A percentile compares a stretch with the other conserved stretches of the same genome.
Evolutionary conservation across 2,329 filamentous ascomycete species (phyloP).

Genomic region (Trichoderma breve): DNA sequence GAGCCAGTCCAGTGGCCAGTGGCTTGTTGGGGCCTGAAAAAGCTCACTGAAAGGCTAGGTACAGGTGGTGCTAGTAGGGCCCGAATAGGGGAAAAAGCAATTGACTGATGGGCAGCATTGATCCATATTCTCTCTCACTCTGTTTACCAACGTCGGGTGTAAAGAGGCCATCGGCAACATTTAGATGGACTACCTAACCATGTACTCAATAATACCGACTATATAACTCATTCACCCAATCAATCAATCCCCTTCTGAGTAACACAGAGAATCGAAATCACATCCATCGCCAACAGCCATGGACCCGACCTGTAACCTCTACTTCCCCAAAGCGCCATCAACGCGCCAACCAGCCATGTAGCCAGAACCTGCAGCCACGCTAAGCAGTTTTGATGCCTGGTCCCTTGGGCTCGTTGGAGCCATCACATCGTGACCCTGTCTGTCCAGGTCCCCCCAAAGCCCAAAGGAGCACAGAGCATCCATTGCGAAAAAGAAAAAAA

Average conservation of each 20-base stretch:
- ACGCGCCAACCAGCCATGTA: neutral
- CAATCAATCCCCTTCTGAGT: too few relatives aligned
- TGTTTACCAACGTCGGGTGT: neutral
- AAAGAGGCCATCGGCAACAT: neutral
- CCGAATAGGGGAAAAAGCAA: neutral
- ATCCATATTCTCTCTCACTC: neutral
- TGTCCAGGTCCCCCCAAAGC: neutral
- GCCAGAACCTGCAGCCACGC: slow-evolving; percentile 5
- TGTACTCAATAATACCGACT: too few relatives aligned
- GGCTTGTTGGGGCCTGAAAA: neutral
- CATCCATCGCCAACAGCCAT: neutral
- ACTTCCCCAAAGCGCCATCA: neutral
- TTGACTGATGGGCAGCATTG: neutral
- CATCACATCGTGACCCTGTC: neutral
- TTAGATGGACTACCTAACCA: too few relatives aligned
- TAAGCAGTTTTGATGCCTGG: neutral
- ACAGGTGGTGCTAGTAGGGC: neutral
- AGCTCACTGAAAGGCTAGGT: neutral
- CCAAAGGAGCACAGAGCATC: neutral
- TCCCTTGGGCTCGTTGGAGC: neutral
- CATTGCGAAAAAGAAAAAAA: neutral
- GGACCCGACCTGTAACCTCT: neutral
- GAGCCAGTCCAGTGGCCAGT: neutral
- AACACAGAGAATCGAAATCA: neutral
- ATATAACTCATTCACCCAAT: too few relatives aligned